Evolutionary conservation across 2,329 filamentous ascomycete species (phyloP), one percentile per base, ranked within the genome.

Genomic region (Fusarium sp.): DNA sequence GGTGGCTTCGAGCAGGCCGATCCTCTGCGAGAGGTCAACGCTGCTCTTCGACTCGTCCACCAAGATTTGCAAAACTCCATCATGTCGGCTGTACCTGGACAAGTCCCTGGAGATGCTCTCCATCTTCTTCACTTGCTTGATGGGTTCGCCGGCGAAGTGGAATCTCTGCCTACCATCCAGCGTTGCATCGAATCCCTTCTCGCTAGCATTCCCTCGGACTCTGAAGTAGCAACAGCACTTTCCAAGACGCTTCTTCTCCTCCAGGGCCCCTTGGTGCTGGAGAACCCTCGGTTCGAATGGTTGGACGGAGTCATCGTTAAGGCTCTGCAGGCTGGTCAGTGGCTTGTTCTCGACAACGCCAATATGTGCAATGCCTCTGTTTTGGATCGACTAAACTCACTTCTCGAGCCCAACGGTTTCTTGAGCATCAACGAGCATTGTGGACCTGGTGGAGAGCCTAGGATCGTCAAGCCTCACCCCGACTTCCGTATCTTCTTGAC

Each of bases 1-100:
- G 96, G 96, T 75, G 96, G 96, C 0, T 99, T 97, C 76, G 96
- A 99, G 78, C 96, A 99, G 79, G 90, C 93, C 16, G 96, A 99
- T 77, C 89, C 92, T 20, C 85, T 91, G 56, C 87, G 95, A 60
- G 88, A 91, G 66, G 83, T 92, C 4, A 89, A 91, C 58, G 82
- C 83, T n/a, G 75, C 79, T 11, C 77, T 89, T 27, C 82, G 86
- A 51, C 73, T 74, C 31, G 76, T 92, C 11, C 81, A 82, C 11
- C 75, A 81, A 6, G 85, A 85, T 60, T 75, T 91, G 16, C 85
- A 88, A 59, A 75, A 77, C 4, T 84, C 83, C 16, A 79, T 86
- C 31, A 79, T 89, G 65, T 79, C 77, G 1, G 77, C 82, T 7
- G 76, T 88, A 16, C 86, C 87, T 0, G 77, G 79, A 29, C 74